A percentile compares a stretch with the other conserved stretches of the same genome.
These are phyloP conservation scores for Capronia coronata DNA, from an alignment of 2,329 filamentous ascomycete species.

Conservation along the genomic window DNA sequence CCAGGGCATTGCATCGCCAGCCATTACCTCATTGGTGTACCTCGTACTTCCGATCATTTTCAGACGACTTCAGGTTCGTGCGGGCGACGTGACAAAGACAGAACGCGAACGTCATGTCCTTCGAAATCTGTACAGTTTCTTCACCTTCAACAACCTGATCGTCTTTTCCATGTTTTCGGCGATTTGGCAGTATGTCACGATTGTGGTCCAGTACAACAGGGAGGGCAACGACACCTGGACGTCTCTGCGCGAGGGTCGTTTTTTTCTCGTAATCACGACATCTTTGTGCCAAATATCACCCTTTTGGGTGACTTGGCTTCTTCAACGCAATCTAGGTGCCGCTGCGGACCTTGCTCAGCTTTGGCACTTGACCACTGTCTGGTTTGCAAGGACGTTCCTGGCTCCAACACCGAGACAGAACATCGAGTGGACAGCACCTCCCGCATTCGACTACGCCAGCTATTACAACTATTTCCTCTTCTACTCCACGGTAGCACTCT, in stretches of 20 bases:
- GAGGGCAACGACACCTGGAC: conserved; percentile 59
- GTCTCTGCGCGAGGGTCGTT: conserved; percentile 58
- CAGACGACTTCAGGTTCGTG: conserved; percentile 72
- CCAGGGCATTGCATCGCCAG: conserved; percentile 85
- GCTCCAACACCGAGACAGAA: conserved; percentile 83
- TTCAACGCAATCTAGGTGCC: conserved; percentile 88
- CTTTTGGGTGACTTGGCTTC: conserved; percentile 90
- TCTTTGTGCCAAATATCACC: conserved; percentile 74
- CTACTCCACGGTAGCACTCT: conserved; percentile 82
- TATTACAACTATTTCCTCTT: conserved; percentile 99
- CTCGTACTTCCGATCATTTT: conserved; percentile 85
- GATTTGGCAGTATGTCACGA: conserved; percentile 65
- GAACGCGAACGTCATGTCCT: conserved; percentile 86
- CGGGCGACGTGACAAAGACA: conserved; percentile 86
- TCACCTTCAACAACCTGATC: conserved; percentile 93
- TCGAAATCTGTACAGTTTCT: conserved; percentile 87
- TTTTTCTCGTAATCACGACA: conserved; percentile 60
- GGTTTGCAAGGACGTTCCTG: conserved; percentile 75
- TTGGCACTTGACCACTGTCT: conserved; percentile 75
- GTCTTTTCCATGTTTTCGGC: conserved; percentile 90
- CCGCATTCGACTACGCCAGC: conserved; percentile 85
- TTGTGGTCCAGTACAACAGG: conserved; percentile 55
- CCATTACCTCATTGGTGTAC: conserved; percentile 80
- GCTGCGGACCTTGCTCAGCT: conserved; percentile 90
- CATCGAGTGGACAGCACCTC: conserved; percentile 88